A percentile compares a stretch with the other conserved stretches of the same genome.
These are phyloP conservation scores for Austroboletus novae-zelandiae DNA, from an alignment of 1,284 basidiomycete genomes.

Conservation along the genomic window DNA sequence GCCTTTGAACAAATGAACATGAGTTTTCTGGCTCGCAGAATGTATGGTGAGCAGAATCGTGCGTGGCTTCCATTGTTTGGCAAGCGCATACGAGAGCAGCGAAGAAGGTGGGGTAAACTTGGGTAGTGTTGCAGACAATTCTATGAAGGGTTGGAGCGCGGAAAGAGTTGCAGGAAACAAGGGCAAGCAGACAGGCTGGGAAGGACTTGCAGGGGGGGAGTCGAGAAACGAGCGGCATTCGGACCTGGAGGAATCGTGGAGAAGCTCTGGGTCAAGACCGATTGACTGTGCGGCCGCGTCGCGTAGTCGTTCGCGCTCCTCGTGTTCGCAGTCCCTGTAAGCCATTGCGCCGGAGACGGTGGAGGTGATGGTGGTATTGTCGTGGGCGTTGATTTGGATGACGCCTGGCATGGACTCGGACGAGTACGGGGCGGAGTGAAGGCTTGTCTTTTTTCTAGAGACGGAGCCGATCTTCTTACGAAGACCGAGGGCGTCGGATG, in stretches of 20 bases:
- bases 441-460: conserved; percentile 39
- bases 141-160: conserved; percentile 48
- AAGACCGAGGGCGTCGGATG: conserved; percentile 54
- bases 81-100: conserved; percentile 64
- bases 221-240: conserved; percentile 13
- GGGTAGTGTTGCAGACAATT: conserved; percentile 51
- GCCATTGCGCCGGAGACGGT: conserved; percentile 10
- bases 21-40: conserved; percentile 43
- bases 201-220: conserved; percentile 7
- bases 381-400: conserved; percentile 64
- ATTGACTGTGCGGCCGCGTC: conserved; percentile 74
- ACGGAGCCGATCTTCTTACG: conserved; percentile 44
- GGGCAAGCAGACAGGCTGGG: conserved; percentile 35
- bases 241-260: conserved; percentile 14
- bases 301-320: conserved; percentile 67
- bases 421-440: conserved; percentile 28
- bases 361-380: conserved; percentile 30
- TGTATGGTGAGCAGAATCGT: conserved; percentile 58
- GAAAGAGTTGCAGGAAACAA: conserved; percentile 57
- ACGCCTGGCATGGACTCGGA: conserved; percentile 57
- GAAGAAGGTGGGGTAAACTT: conserved; percentile 68
- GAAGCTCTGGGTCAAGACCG: conserved; percentile 45
- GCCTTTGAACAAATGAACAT: conserved; percentile 71
- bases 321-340: conserved; percentile 54
- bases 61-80: conserved; percentile 70